These are phyloP conservation scores for Verticillium klebahnii DNA, from an alignment of 2,329 filamentous ascomycete species.

Conservation along the genomic window DNA sequence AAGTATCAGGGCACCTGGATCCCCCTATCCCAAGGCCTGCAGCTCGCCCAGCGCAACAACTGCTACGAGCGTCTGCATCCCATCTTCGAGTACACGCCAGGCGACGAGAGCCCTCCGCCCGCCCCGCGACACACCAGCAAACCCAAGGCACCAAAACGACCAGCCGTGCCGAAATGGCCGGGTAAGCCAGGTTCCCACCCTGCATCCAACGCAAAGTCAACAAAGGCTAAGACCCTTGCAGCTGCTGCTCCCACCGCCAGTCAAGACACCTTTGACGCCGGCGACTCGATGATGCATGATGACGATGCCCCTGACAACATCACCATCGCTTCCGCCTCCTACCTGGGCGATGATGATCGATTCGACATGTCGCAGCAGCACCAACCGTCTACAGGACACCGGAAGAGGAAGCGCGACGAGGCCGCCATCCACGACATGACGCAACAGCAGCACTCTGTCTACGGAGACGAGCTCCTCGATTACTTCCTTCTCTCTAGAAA, in stretches of 20 bases:
- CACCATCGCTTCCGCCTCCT: constrained; percentile 78
- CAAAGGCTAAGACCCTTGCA: constrained; percentile 21
- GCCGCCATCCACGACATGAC: constrained; percentile 53
- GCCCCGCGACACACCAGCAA: constrained; percentile 90
- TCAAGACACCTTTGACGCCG: constrained; percentile 61
- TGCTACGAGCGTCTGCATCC: constrained; percentile 76
- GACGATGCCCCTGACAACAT: constrained; percentile 80
- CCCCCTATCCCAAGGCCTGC: constrained; percentile 74
- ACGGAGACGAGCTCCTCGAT: constrained; percentile 88
- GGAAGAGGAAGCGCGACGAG: constrained; percentile 75
- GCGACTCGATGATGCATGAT: constrained; percentile 60
- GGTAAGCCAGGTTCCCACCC: constrained; percentile 24
- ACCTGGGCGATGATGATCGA: constrained; percentile 78
- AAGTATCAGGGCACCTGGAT: constrained; percentile 99
- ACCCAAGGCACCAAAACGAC: constrained; percentile 70
- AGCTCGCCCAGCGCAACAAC: constrained; percentile 81
- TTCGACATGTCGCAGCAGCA: constrained; percentile 61
- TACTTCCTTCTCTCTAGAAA: constrained; percentile 89
- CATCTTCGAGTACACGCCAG: constrained; percentile 86
- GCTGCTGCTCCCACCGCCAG: constrained; percentile 15
- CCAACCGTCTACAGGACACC: constrained; percentile 42
- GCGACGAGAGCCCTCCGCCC: constrained; percentile 83
- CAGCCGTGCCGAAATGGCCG: constrained; percentile 58
- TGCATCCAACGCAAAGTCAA: constrained; percentile 3
- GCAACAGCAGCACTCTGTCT: constrained; percentile 83